Base-by-base conservation (phyloP, 2,329 filamentous ascomycete species). In the Myriosclerotinia scirpicola region DNA sequence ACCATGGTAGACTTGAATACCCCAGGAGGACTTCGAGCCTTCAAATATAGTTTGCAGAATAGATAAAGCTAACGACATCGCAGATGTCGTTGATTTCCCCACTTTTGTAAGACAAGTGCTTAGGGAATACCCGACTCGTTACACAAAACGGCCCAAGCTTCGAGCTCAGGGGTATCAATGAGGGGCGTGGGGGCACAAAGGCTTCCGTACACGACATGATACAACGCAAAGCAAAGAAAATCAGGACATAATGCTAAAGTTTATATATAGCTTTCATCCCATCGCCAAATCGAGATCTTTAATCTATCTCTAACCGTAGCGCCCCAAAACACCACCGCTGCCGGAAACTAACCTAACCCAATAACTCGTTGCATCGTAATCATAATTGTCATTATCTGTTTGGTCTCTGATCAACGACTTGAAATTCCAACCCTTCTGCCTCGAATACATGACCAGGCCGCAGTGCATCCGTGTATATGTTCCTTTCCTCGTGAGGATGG, bases 371-470 rank as follows among this genome's bases (percentile, higher is more conserved):
- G 22, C 30, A 40, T 53, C 22, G 42, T 54, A 12, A 30, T 58
- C 54, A 42, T 53, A 36, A 52, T 40, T 17, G 6, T 54, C 59
- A 42, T 62, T n/a, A 62, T 40, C 34, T 36, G 4, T 62, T 42
- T n/a, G 75, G 73, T 53, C 83, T 78, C 76, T 91, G 79, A 78
- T 92, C 89, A 55, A 90, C 85, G 48, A 89, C 83, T 73, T 90
- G 84, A 75, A 90, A 88, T 66, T 81, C 79, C 71, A 85, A 76
- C 3, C 84, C 81, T n/a, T 79, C 77, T n/a, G 82, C 76, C 71
- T 86, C 84, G n/a, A 81, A 81, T 4, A 87, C 85, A 76, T 87
- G 85, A 0, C 84, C 85, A 17, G 83, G 83, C 68, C 80, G 78
- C 65, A 83, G 68, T 38, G 78, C 78, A 75, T 79, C 77, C 0